Evolutionary conservation across 2,329 filamentous ascomycete genomes (phyloP).

Genomic region (Penicillium nordicum): DNA sequence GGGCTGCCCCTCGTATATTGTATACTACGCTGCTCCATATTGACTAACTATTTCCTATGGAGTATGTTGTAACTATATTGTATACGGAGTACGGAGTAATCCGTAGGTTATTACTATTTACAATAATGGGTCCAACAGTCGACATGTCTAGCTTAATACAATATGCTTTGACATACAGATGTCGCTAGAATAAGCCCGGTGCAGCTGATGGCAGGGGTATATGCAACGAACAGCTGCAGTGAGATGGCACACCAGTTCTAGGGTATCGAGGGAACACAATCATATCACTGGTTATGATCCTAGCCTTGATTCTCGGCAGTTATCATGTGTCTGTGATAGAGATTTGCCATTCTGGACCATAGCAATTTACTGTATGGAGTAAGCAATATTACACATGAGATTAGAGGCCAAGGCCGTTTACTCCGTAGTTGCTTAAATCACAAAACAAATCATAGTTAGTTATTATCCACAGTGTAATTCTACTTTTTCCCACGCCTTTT

Average conservation of each 20-base stretch:
- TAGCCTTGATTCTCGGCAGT: background rate
- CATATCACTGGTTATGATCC: background rate
- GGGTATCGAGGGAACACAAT: background rate
- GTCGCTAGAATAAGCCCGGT: conserved; percentile 11
- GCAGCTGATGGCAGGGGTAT: conserved; percentile 14
- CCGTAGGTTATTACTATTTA: background rate
- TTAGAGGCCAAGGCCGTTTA: background rate
- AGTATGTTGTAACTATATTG: no score
- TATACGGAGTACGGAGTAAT: background rate
- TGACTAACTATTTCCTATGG: background rate
- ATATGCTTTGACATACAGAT: background rate
- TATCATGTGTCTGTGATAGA: conserved; percentile 4
- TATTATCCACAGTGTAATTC: background rate
- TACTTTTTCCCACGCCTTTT: background rate
- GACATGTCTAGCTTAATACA: background rate
- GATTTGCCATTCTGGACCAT: background rate
- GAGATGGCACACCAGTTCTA: conserved; percentile 17
- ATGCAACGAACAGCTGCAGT: conserved; percentile 18
- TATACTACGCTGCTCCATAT: background rate
- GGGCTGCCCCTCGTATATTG: conserved; percentile 4
- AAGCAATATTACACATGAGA: background rate
- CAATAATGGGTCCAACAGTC: background rate
- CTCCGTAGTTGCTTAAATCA: background rate
- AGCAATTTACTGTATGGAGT: background rate
- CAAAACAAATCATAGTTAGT: background rate